These are phyloP conservation scores for Silene coronaria DNA, from an alignment of 179 eudicot genomes.

Conservation along the genomic window DNA sequence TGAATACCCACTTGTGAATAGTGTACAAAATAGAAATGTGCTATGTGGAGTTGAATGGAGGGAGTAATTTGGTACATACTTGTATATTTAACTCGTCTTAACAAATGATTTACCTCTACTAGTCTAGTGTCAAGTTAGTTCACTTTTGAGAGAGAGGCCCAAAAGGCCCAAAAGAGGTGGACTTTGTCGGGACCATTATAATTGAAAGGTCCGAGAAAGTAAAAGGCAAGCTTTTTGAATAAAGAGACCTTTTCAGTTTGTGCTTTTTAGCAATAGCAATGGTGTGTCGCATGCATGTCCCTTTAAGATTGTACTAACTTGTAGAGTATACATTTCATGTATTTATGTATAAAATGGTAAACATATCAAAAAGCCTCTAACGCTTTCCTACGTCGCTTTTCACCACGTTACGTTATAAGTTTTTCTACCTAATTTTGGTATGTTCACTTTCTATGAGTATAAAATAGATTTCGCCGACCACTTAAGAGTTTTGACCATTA, in stretches of 20 bases:
- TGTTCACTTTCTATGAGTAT: background rate
- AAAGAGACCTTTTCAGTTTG: background rate
- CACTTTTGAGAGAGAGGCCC: background rate
- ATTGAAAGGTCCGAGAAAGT: background rate
- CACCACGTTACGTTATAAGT: background rate
- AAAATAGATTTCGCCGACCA: too few relatives aligned
- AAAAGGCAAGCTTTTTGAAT: background rate
- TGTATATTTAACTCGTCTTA: too few relatives aligned
- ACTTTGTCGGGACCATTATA: background rate
- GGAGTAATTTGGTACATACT: too few relatives aligned
- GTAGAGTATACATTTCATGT: too few relatives aligned
- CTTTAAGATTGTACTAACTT: too few relatives aligned
- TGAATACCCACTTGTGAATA: too few relatives aligned
- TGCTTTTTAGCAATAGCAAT: background rate
- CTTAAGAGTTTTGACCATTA: too few relatives aligned
- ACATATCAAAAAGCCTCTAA: background rate
- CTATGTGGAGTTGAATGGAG: too few relatives aligned
- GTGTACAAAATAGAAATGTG: too few relatives aligned
- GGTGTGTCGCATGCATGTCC: too few relatives aligned
- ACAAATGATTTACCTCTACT: background rate
- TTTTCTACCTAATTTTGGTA: background rate
- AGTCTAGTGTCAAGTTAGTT: background rate
- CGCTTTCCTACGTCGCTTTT: background rate
- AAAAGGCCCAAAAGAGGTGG: background rate
- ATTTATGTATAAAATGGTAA: background rate